These are phyloP conservation scores for Neonectria neomacrospora DNA, from an alignment of 2,329 filamentous ascomycete species.

Conservation along the genomic window DNA sequence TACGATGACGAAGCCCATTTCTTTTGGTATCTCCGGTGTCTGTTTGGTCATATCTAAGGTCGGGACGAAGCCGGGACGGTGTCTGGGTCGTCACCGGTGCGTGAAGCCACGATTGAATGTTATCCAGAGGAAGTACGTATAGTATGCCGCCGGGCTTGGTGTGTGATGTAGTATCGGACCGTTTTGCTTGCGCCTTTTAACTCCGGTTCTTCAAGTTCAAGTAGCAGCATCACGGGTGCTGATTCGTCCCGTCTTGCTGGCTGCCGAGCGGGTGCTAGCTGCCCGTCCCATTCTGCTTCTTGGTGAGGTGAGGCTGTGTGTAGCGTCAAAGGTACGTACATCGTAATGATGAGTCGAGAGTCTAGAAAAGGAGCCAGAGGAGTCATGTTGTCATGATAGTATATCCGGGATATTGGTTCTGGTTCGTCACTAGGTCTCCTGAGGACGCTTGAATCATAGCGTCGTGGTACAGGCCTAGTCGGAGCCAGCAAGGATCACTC, in stretches of 20 bases:
- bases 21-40: conserved; percentile 7
- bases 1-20: conserved; percentile 4
- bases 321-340: not conserved
- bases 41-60: conserved; percentile 6
- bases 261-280: not conserved
- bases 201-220: not conserved
- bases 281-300: conserved; percentile 1
- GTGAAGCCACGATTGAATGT: conserved; percentile 16
- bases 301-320: not conserved
- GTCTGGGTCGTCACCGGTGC: not conserved
- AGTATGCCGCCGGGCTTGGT: conserved; percentile 3
- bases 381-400: conserved; percentile 2
- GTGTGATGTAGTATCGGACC: conserved; percentile 3
- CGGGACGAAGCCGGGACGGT: conserved; percentile 3
- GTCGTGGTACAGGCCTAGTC: conserved; percentile 6
- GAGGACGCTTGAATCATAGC: conserved; percentile 6
- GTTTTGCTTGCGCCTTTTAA: conserved; percentile 1
- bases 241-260: not conserved
- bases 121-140: conserved; percentile 13
- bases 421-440: conserved; percentile 7
- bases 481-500: conserved; percentile 17
- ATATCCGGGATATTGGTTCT: conserved; percentile 6
- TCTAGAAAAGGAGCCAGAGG: not conserved
- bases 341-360: not conserved
- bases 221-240: not conserved